phyloP scores from a whole-genome alignment of 2,329 filamentous ascomycete species.

The Eurotiales sp. region DNA sequence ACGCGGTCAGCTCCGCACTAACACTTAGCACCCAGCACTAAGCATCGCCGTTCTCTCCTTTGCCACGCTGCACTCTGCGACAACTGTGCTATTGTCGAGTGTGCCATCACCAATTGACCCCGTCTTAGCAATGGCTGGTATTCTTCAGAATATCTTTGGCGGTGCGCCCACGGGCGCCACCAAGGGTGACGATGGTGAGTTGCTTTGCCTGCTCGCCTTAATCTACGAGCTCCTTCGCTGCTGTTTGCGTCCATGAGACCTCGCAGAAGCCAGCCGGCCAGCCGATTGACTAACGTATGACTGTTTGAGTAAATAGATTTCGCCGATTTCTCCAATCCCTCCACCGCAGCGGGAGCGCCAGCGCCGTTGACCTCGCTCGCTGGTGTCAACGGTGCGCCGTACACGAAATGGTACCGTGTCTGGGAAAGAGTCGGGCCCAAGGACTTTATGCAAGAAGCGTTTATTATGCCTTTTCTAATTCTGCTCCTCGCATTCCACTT shows the following conservation, averaged over 20 bases:
- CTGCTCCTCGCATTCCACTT: slow-evolving; percentile 75
- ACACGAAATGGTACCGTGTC: slow-evolving; percentile 94
- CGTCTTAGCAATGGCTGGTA: slow-evolving; percentile 32
- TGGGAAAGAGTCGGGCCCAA: slow-evolving; percentile 81
- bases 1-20: too few species aligned
- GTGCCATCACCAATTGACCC: slow-evolving; percentile 4
- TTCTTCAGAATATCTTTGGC: slow-evolving; percentile 39
- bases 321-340: slow-evolving; percentile 69
- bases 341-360: slow-evolving; percentile 45
- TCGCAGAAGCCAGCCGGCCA: slow-evolving; percentile 4
- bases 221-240: slow-evolving; percentile 1
- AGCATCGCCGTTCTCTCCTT: too few species aligned
- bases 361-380: slow-evolving; percentile 36
- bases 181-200: slow-evolving; percentile 36
- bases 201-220: background rate
- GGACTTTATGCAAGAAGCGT: slow-evolving; percentile 84
- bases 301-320: slow-evolving; percentile 59
- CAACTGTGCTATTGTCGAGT: too few species aligned
- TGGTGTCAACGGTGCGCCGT: slow-evolving; percentile 58
- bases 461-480: slow-evolving; percentile 72
- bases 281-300: slow-evolving; percentile 67
- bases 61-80: too few species aligned
- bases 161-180: slow-evolving; percentile 26
- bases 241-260: background rate
- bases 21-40: too few species aligned